phyloP scores from a whole-genome alignment of 1,284 basidiomycete genomes.

The Gymnopus androsaceus region DNA sequence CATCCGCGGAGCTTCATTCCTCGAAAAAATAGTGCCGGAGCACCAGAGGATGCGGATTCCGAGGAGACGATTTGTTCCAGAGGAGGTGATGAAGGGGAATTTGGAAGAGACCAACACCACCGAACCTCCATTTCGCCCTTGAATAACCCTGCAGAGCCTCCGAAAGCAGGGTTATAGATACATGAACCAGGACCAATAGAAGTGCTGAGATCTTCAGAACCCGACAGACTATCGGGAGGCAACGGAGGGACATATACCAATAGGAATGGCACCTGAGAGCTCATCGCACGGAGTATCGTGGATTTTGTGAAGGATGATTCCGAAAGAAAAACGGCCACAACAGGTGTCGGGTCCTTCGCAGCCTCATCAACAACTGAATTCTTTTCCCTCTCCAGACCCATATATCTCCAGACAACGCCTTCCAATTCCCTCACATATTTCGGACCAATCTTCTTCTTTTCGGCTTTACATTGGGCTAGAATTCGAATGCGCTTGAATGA shows the following conservation, averaged over 20 bases:
- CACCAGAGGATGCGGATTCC: not conserved
- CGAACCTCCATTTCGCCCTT: conserved; percentile 61
- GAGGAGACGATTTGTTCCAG: not conserved
- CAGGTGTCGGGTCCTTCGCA: conserved; percentile 30
- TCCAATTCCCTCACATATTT: conserved; percentile 86
- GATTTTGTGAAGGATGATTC: conserved; percentile 74
- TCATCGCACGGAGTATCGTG: conserved; percentile 66
- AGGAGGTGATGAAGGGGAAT: not conserved
- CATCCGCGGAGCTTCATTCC: not conserved
- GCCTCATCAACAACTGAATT: not conserved
- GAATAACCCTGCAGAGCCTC: conserved; percentile 52
- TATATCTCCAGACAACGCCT: conserved; percentile 67
- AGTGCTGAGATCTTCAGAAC: not conserved
- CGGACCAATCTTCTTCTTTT: conserved; percentile 77
- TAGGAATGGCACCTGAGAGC: conserved; percentile 74
- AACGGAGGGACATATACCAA: conserved; percentile 71
- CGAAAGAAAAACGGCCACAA: conserved; percentile 75
- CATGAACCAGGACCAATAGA: conserved; percentile 40
- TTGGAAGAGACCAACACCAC: conserved; percentile 39
- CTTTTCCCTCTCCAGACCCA: conserved; percentile 16
- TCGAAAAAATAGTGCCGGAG: not conserved
- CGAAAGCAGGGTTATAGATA: conserved; percentile 68
- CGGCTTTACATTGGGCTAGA: conserved; percentile 90
- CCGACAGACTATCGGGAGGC: not conserved
- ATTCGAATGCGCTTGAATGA: conserved; percentile 61